Evolutionary conservation across 345 rosid genomes (phyloP), one percentile per base, ranked within the genome.

Genomic region (Lagerstroemia speciosa): DNA sequence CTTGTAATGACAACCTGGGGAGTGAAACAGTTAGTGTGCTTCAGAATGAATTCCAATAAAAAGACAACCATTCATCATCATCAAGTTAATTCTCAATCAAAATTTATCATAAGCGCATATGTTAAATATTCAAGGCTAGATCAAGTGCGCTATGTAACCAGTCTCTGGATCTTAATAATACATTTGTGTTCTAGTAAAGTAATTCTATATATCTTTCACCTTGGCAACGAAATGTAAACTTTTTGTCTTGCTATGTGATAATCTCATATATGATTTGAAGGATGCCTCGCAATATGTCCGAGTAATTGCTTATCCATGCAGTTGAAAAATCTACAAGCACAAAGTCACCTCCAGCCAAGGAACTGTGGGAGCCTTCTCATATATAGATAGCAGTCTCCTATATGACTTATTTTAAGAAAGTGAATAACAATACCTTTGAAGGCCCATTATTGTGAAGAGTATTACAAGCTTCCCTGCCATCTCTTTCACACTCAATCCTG

Each of bases 361-460:
- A 58, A 26, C 17, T n/a, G 29, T 11, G 1, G 14, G 19, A 12
- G 48, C 17, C 31, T 55, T 55, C 24, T 10, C 31, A 41, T 20
- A 58, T n/a, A n/a, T n/a, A n/a, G n/a, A n/a, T n/a, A n/a, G n/a
- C n/a, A n/a, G n/a, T n/a, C n/a, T n/a, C n/a, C n/a, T n/a, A n/a
- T n/a, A n/a, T n/a, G n/a, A n/a, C n/a, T n/a, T n/a, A n/a, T n/a
- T n/a, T n/a, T n/a, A n/a, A 53, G 29, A 53, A 0, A 22, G 29
- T 3, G 29, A 53, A 53, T n/a, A 24, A 52, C 50, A 33, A 62
- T 71, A 91, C 99, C 93, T 94, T 94, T 57, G 95, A 79, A 73
- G 98, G 98, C 52, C 99, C 99, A 74, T 91, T 92, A 74, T 87
- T 87, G 77, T 94, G 99, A 83, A 94, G 93, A 75, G 75, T 78